Base-by-base conservation (phyloP, 768 basidiomycete species). In the Calvatia gigantea region DNA sequence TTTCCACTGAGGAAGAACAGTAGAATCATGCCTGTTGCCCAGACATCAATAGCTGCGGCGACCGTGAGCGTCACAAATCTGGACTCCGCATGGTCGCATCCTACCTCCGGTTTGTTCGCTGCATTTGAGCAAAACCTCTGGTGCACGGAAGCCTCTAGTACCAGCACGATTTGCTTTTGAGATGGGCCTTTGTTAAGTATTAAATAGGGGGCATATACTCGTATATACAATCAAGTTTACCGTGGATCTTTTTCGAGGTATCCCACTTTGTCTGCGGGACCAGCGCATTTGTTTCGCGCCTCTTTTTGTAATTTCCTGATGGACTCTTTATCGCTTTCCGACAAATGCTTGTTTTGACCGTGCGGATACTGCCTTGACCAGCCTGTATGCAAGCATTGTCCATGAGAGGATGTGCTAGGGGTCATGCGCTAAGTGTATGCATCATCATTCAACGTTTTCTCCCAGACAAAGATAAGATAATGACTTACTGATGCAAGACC, bases 121-220 rank as follows among this genome's bases (percentile, higher is more conserved):
- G 62, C 97, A 99, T 69, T 98, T 99, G 37, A 99, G 69, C 33
- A 99, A 70, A 2, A 99, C 96, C 64, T 99, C 97, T 0, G 97
- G 97, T 1, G 97, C 94, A 55, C 97, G 84, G 68, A 99, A 99
- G 0, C 97, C 97, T 63, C 97, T 75, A 11, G 97, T 99, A 3
- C 97, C 97, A 1, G 97, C 97, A 45, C 97, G 84, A 66, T 98
- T 98, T 2, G 97, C 94, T 69, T 95, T 95, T 50, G 54, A 56
- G 12, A 91, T 89, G 35, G 78, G 75, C 1, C 91, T 90, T 61
- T 91, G 90, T 39, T 14, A 17, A 8, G 3, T 19, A 14, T 19
- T 35, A 17, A 54, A 12, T 41, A 9, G 28, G 11, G 19, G 19
- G 27, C 25, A 11, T 17, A 35, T 2, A 15, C 32, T n/a, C 35